These are phyloP conservation scores for Hemileccinum rubropunctum DNA, from an alignment of 768 basidiomycete genomes.

Conservation along the genomic window DNA sequence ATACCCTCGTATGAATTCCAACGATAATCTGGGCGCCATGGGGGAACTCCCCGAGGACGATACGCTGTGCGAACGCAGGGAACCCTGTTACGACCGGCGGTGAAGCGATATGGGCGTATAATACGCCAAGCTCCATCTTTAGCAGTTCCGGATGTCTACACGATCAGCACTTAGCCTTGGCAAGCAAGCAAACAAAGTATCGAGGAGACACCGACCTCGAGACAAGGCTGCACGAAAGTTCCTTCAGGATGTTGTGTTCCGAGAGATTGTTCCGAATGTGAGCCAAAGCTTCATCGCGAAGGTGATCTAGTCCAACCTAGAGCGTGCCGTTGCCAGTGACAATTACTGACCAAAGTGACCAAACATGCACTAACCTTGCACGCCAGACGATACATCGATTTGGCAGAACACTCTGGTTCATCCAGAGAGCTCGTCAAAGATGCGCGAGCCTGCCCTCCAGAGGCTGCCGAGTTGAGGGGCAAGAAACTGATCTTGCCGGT, in stretches of 20 bases:
- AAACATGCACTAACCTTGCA: slow-evolving; percentile 27
- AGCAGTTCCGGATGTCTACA: slow-evolving; percentile 16
- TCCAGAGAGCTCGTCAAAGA: neutral
- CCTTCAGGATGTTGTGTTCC: slow-evolving; percentile 23
- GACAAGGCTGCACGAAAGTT: slow-evolving; percentile 19
- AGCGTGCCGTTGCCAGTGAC: too few species aligned
- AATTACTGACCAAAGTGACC: too few species aligned
- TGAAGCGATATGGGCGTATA: slow-evolving; percentile 18
- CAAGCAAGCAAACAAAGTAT: neutral
- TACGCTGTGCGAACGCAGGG: slow-evolving; percentile 10
- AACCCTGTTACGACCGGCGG: slow-evolving; percentile 10
- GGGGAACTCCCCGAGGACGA: slow-evolving; percentile 12
- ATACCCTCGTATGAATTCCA: slow-evolving; percentile 17
- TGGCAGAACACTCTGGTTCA: slow-evolving; percentile 34
- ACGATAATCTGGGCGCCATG: slow-evolving; percentile 25
- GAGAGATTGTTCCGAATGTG: slow-evolving; percentile 17
- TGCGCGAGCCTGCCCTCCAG: neutral
- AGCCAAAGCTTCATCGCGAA: slow-evolving; percentile 18
- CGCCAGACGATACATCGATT: slow-evolving; percentile 45
- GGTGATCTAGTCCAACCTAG: slow-evolving; percentile 19
- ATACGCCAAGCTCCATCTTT: slow-evolving; percentile 23
- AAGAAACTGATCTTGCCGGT: slow-evolving; percentile 33
- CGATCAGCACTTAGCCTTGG: too few species aligned
- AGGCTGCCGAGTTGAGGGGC: slow-evolving; percentile 26
- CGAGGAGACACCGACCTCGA: slow-evolving; percentile 12